These are phyloP conservation scores for Ailanthus altissimus DNA, from an alignment of 345 rosid species.

Conservation along the genomic window DNA sequence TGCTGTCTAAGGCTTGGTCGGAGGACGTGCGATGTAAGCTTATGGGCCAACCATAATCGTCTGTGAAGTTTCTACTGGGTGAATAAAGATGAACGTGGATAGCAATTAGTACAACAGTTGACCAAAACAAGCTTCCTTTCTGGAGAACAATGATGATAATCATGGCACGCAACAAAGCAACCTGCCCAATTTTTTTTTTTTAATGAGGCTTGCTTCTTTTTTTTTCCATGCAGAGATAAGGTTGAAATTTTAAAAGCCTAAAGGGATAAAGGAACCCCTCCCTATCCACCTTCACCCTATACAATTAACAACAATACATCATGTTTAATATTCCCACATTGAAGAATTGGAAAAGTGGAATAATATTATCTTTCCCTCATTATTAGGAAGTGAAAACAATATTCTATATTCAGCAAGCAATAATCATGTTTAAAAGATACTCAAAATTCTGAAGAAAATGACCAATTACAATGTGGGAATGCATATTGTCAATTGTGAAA, in stretches of 20 bases:
- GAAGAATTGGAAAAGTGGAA: not conserved
- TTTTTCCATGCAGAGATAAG: conserved; percentile 29
- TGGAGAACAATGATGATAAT: conserved; percentile 30
- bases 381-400: conserved; percentile 19
- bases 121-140: conserved; percentile 22
- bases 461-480: not conserved
- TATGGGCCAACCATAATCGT: conserved; percentile 21
- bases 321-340: not conserved
- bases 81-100: conserved; percentile 9
- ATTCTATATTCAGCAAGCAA: conserved; percentile 6
- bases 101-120: conserved; percentile 19
- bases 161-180: conserved; percentile 22
- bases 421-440: not conserved
- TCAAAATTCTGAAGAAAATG: conserved; percentile 2
- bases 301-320: not conserved
- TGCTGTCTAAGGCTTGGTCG: conserved; percentile 20
- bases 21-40: conserved; percentile 4
- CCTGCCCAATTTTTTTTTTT: not conserved
- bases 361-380: not conserved
- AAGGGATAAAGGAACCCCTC: not conserved
- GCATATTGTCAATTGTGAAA: not conserved
- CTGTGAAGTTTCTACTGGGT: not conserved
- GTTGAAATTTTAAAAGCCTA: not conserved
- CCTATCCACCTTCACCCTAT: not conserved
- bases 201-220: not conserved